Percentiles rank a stretch among this genome's conserved stretches.
Evolutionary conservation across 2,329 filamentous ascomycete genomes (phyloP).

Genomic region (Talaromyces albobiverticillius): DNA sequence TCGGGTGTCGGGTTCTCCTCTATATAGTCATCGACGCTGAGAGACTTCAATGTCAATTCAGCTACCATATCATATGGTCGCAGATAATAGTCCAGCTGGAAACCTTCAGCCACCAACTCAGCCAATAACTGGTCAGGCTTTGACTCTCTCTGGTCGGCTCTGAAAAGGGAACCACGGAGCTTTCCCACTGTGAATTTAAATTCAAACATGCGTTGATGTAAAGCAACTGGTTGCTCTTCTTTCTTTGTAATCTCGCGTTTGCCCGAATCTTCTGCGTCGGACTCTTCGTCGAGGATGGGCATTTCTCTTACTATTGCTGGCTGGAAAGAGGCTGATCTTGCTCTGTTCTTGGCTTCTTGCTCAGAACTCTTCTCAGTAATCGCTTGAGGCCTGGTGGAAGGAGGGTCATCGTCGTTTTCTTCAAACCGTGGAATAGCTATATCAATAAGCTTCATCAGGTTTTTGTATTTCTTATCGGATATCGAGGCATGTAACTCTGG

Average conservation of each 20-base stretch:
- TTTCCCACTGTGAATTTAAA: constrained; percentile 96
- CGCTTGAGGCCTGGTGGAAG: constrained; percentile 24
- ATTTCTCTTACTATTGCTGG: constrained; percentile 70
- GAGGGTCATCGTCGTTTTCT: constrained; percentile 39
- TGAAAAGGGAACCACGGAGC: constrained; percentile 87
- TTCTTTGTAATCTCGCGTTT: constrained; percentile 55
- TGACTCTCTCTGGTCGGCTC: constrained; percentile 73
- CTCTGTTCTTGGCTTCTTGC: constrained; percentile 37
- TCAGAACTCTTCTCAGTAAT: constrained; percentile 32
- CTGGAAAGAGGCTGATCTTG: constrained; percentile 69
- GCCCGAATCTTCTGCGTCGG: constrained; percentile 59
- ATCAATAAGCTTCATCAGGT: constrained; percentile 91
- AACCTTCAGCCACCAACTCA: constrained; percentile 85
- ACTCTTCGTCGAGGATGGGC: constrained; percentile 70
- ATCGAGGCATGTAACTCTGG: constrained; percentile 88
- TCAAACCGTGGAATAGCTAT: constrained; percentile 87
- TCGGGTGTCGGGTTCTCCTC: constrained; percentile 79
- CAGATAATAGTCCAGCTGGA: constrained; percentile 82
- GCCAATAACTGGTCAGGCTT: constrained; percentile 79
- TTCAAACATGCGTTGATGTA: constrained; percentile 90
- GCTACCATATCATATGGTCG: constrained; percentile 90
- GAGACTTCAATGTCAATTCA: constrained; percentile 79
- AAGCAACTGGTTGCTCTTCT: constrained; percentile 56
- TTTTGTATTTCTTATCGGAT: constrained; percentile 96
- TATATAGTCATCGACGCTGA: constrained; percentile 92